A percentile compares a stretch with the other conserved stretches of the same genome.
Evolutionary conservation across 2,329 filamentous ascomycete genomes (phyloP).

Genomic region (Chaetomiaceae sp.): DNA sequence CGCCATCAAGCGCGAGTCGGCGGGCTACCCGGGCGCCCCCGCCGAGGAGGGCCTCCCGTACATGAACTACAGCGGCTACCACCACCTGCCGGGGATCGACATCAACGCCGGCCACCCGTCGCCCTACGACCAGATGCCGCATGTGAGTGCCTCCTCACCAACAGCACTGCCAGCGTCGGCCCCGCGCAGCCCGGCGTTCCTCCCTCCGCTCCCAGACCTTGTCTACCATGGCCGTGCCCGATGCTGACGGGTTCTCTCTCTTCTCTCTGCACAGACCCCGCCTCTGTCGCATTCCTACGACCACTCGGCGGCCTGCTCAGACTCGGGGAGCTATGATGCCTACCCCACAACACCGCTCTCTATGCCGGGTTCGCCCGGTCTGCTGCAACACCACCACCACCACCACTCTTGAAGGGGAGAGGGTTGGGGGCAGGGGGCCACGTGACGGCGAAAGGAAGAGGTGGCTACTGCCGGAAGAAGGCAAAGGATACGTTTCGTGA

Average conservation of each 20-base stretch:
- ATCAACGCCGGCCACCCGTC: constrained; percentile 46
- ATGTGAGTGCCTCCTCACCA: constrained; percentile 58
- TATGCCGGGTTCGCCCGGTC: constrained; percentile 62
- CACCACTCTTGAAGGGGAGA: neutral
- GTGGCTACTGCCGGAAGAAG: constrained; percentile 3
- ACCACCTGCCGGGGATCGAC: constrained; percentile 53
- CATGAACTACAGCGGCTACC: constrained; percentile 56
- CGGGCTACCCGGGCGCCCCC: constrained; percentile 36
- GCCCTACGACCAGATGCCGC: constrained; percentile 63
- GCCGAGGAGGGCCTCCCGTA: constrained; percentile 54
- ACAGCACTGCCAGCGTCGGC: constrained; percentile 26
- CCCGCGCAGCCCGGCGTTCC: constrained; percentile 30
- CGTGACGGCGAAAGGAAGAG: too few species aligned
- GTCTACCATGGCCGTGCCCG: constrained; percentile 13
- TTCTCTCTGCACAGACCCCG: constrained; percentile 56
- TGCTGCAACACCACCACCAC: constrained; percentile 35
- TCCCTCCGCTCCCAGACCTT: constrained; percentile 15
- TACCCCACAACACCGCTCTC: constrained; percentile 66
- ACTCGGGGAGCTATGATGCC: constrained; percentile 53
- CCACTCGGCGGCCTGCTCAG: constrained; percentile 57
- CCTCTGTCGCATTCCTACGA: constrained; percentile 70
- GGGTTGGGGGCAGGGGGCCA: neutral
- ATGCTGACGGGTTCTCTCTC: constrained; percentile 41
- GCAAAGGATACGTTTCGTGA: constrained; percentile 5
- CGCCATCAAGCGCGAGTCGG: constrained; percentile 62